Conservation (phyloP, 306 rosid genomes). For the Dalbergia oliveri region DNA sequence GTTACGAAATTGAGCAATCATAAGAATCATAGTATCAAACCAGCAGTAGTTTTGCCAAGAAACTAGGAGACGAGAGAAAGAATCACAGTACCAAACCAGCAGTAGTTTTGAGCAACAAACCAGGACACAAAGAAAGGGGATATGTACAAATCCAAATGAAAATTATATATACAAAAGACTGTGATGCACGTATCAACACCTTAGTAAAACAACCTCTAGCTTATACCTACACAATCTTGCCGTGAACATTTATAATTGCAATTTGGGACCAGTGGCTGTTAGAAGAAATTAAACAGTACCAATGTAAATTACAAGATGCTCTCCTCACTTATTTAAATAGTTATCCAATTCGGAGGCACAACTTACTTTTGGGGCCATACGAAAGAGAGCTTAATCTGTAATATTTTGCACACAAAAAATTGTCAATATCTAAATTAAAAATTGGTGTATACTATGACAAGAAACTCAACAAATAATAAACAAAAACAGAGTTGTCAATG, state of each 20-base stretch:
- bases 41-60: not conserved
- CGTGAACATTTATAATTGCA: slow-evolving; percentile 12
- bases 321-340: not conserved
- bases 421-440: not conserved
- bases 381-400: not conserved
- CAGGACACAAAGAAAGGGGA: not conserved
- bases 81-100: not conserved
- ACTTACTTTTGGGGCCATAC: slow-evolving; percentile 4
- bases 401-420: not conserved
- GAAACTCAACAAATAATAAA: not conserved
- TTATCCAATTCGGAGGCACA: slow-evolving; percentile 22
- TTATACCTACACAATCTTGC: slow-evolving; percentile 8
- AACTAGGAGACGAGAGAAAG: slow-evolving; percentile 7
- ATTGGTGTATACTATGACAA: not conserved
- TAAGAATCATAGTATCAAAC: not conserved
- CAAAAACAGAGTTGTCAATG: slow-evolving; percentile 20
- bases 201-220: not conserved
- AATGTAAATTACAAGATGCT: not conserved
- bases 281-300: not conserved
- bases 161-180: not conserved
- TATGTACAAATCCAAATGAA: not conserved
- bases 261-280: slow-evolving; percentile 29
- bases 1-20: not conserved
- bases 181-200: slow-evolving; percentile 7
- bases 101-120: slow-evolving; percentile 2